These are phyloP conservation scores for Eudorina sp. DNA, from an alignment of 139 green algal species.

Conservation along the genomic window DNA sequence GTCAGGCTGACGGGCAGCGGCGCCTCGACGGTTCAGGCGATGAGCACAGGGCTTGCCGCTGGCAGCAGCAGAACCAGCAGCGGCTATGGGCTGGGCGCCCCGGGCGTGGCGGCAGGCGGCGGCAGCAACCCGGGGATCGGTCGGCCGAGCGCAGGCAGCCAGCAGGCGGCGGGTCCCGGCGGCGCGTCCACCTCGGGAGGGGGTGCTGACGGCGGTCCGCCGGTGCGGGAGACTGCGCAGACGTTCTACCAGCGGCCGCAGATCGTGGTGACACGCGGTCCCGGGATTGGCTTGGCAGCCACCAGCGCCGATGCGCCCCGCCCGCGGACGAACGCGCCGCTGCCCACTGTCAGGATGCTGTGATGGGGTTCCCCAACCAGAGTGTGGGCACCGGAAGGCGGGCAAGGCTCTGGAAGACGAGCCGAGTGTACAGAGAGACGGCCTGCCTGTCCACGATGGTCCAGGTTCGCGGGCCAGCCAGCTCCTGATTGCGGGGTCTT, in stretches of 20 bases:
- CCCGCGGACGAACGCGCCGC: neutral
- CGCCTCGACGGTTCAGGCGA: neutral
- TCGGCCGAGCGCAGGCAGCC: neutral
- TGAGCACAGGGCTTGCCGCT: no score
- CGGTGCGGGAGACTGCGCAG: constrained; percentile 27
- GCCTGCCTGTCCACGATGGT: no score
- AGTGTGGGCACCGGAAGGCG: neutral
- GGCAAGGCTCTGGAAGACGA: constrained; percentile 8
- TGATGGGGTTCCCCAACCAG: neutral
- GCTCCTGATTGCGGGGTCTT: no score
- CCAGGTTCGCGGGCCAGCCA: no score
- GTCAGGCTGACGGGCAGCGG: neutral
- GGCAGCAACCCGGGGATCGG: constrained; percentile 8
- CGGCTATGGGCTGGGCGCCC: constrained; percentile 2
- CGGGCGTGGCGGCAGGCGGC: neutral
- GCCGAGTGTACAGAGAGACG: neutral
- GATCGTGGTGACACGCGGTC: constrained; percentile 36
- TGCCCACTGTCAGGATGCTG: constrained; percentile 24
- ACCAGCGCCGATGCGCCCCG: neutral
- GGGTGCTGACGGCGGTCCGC: neutral
- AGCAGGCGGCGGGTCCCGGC: neutral
- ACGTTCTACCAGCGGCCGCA: constrained; percentile 47
- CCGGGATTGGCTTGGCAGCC: neutral
- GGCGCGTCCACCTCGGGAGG: neutral
- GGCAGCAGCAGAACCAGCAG: constrained; percentile 3